These are phyloP conservation scores for Emiliania huxleyi DNA, from an alignment of 78 protist species.

Conservation along the genomic window DNA sequence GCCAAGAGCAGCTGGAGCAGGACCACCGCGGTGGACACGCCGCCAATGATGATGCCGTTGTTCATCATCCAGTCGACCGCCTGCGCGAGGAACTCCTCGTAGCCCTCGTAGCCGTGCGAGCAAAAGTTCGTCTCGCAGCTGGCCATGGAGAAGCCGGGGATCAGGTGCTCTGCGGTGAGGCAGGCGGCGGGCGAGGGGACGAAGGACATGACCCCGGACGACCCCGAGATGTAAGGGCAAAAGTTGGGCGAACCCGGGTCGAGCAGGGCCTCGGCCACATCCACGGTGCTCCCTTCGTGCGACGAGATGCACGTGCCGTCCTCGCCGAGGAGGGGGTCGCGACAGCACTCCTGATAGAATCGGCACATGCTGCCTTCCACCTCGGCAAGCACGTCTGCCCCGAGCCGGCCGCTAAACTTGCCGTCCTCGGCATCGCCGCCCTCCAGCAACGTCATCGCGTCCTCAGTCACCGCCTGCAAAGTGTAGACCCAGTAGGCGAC, in stretches of 20 bases:
- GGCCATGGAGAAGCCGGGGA: background rate
- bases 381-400: background rate
- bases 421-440: background rate
- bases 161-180: background rate
- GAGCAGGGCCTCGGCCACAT: background rate
- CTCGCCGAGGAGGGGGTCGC: background rate
- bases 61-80: background rate
- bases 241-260: background rate
- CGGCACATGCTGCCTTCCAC: background rate
- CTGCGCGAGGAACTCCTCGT: background rate
- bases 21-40: background rate
- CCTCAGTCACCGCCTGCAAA: background rate
- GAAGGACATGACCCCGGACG: background rate
- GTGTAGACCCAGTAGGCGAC: background rate
- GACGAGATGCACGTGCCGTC: background rate
- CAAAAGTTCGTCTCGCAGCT: background rate
- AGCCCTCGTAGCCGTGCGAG: background rate
- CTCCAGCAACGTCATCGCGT: background rate
- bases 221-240: background rate
- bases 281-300: background rate
- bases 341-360: background rate
- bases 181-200: background rate
- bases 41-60: background rate
- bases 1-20: background rate
- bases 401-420: background rate